Evolutionary conservation across 257 asterid genomes (phyloP).

Genomic region (Nemophila menziesii): DNA sequence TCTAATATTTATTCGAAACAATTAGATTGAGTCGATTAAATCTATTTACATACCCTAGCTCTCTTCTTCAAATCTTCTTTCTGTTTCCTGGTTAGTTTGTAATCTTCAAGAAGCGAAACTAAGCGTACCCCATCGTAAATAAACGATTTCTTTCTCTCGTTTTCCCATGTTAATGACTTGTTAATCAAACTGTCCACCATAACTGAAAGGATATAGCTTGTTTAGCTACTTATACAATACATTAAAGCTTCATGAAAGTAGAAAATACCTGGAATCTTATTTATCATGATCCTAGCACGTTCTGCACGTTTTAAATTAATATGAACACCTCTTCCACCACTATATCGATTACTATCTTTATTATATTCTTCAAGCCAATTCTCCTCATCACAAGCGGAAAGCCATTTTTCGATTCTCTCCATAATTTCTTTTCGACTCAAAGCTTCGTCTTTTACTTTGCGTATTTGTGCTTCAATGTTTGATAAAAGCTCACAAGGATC

Average conservation of each 20-base stretch:
- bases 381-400: conserved; percentile 90
- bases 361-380: conserved; percentile 89
- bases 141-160: conserved; percentile 63
- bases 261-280: conserved; percentile 74
- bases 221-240: conserved; percentile 13
- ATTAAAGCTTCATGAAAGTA: not conserved
- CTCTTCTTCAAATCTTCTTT: conserved; percentile 82
- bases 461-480: conserved; percentile 75
- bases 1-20: not conserved
- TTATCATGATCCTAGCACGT: conserved; percentile 68
- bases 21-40: conserved; percentile 8
- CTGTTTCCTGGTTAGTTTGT: conserved; percentile 55
- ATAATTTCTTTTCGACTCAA: conserved; percentile 71
- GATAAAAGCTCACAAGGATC: conserved; percentile 81
- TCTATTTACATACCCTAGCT: conserved; percentile 80
- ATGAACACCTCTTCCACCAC: conserved; percentile 94
- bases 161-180: conserved; percentile 80
- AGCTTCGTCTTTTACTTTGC: conserved; percentile 60
- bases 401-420: conserved; percentile 83
- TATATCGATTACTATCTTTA: conserved; percentile 74
- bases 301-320: conserved; percentile 88
- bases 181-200: conserved; percentile 65
- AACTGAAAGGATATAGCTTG: conserved; percentile 29
- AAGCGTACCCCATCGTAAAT: conserved; percentile 89
- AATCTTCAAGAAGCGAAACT: conserved; percentile 82